Percentiles rank a stretch among this genome's conserved stretches.
Conservation (phyloP, 1,139 yeast species). For the Blastobotrys proliferans region DNA sequence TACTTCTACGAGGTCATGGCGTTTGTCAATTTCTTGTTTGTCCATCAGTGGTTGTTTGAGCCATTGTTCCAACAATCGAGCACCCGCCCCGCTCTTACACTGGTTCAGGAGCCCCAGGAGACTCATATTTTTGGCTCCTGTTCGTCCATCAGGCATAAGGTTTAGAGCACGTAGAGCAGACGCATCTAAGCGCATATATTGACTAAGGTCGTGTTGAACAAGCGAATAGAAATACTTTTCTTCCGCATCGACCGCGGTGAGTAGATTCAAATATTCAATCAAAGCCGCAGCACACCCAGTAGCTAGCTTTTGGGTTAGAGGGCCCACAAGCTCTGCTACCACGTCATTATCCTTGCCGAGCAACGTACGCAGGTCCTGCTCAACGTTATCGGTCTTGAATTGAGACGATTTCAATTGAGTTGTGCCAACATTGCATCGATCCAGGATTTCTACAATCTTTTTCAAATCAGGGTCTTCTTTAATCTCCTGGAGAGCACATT, state of each 20-base stretch:
- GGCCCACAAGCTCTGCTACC: slow-evolving; percentile 53
- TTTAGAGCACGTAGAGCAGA: slow-evolving; percentile 87
- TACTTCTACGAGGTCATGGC: slow-evolving; percentile 71
- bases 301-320: slow-evolving; percentile 45
- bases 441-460: slow-evolving; percentile 49
- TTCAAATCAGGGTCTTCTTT: slow-evolving; percentile 40
- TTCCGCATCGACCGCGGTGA: slow-evolving; percentile 49
- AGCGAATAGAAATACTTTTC: slow-evolving; percentile 46
- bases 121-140: slow-evolving; percentile 54
- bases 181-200: slow-evolving; percentile 84
- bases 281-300: slow-evolving; percentile 59
- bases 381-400: slow-evolving; percentile 60
- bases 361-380: slow-evolving; percentile 66
- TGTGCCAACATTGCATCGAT: slow-evolving; percentile 70
- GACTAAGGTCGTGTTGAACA: slow-evolving; percentile 62
- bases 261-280: slow-evolving; percentile 57
- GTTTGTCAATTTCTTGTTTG: slow-evolving; percentile 50
- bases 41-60: slow-evolving; percentile 87
- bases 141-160: slow-evolving; percentile 61
- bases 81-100: slow-evolving; percentile 83
- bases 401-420: slow-evolving; percentile 56
- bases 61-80: slow-evolving; percentile 87
- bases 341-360: slow-evolving; percentile 47
- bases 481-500: slow-evolving; percentile 59
- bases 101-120: slow-evolving; percentile 79